These are phyloP conservation scores for Heimioporus sp. DNA, from an alignment of 768 basidiomycete species.

Conservation along the genomic window DNA sequence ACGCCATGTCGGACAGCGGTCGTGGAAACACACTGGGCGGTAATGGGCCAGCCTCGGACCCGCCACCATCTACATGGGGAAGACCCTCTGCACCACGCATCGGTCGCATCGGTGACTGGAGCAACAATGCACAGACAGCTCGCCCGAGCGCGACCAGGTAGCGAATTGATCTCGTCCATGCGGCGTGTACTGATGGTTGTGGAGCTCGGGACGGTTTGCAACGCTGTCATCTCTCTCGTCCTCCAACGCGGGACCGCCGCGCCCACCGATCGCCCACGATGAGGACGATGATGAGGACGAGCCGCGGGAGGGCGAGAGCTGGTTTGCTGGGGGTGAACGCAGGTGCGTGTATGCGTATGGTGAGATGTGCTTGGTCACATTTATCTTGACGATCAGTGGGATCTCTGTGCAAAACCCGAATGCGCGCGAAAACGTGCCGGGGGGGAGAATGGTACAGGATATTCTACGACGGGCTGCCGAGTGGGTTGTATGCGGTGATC, in stretches of 20 bases:
- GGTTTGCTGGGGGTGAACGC: constrained; percentile 94
- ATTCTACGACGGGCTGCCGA: constrained; percentile 79
- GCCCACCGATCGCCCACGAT: constrained; percentile 18
- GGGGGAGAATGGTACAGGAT: constrained; percentile 62
- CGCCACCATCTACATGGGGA: constrained; percentile 48
- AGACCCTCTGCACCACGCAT: constrained; percentile 41
- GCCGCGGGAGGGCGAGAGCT: constrained; percentile 51
- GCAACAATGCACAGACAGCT: constrained; percentile 8
- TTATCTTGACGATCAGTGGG: constrained; percentile 51
- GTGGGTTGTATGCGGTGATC: constrained; percentile 41
- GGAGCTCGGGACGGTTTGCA: constrained; percentile 32
- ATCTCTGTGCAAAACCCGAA: constrained; percentile 88
- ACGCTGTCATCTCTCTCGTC: constrained; percentile 34
- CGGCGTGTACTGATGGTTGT: neutral
- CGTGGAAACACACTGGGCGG: constrained; percentile 45
- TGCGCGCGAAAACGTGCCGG: constrained; percentile 40
- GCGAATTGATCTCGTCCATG: neutral
- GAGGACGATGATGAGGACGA: constrained; percentile 49
- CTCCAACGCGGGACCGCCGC: constrained; percentile 14
- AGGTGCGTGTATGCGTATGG: constrained; percentile 47
- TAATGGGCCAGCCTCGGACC: constrained; percentile 43
- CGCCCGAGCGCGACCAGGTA: constrained; percentile 20
- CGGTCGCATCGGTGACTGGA: constrained; percentile 56
- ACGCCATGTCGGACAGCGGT: constrained; percentile 38
- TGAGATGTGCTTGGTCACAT: neutral